Conservation (phyloP, 2,329 filamentous ascomycete genomes). For the Cordyceps cicadae region DNA sequence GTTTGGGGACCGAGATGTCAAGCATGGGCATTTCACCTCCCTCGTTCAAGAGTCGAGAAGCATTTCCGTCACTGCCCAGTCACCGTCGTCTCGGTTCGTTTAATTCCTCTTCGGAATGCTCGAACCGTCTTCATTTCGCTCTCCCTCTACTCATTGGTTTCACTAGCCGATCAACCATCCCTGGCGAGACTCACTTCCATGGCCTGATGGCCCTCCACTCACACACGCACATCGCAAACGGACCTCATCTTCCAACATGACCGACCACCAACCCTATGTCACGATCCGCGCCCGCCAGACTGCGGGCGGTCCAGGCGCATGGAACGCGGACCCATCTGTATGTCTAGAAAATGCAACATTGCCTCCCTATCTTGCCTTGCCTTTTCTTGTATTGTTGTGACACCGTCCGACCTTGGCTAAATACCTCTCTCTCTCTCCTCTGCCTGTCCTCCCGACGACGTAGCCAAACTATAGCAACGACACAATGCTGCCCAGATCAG, state of each 20-base stretch:
- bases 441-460: background rate
- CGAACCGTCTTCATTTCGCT: background rate
- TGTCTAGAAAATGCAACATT: constrained; percentile 20
- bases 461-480: background rate
- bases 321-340: constrained; percentile 42
- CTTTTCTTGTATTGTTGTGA: background rate
- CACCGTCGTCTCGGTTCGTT: background rate
- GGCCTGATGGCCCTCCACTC: constrained; percentile 5
- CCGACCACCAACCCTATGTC: constrained; percentile 40
- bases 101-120: background rate
- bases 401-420: constrained; percentile 6
- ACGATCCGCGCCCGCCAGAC: constrained; percentile 44
- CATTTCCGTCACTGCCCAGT: background rate
- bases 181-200: background rate
- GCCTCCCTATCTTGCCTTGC: background rate
- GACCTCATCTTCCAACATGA: constrained; percentile 23
- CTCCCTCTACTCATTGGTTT: background rate
- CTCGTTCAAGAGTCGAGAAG: background rate
- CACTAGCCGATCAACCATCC: background rate
- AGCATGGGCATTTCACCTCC: background rate
- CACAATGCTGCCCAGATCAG: constrained; percentile 23
- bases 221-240: background rate
- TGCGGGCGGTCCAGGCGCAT: constrained; percentile 36
- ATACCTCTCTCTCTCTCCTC: constrained; percentile 5
- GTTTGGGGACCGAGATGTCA: constrained; percentile 27